Evolutionary conservation across 192 early-diverging fungal genomes (phyloP).

Genomic region (Backusella mclennaniae): DNA sequence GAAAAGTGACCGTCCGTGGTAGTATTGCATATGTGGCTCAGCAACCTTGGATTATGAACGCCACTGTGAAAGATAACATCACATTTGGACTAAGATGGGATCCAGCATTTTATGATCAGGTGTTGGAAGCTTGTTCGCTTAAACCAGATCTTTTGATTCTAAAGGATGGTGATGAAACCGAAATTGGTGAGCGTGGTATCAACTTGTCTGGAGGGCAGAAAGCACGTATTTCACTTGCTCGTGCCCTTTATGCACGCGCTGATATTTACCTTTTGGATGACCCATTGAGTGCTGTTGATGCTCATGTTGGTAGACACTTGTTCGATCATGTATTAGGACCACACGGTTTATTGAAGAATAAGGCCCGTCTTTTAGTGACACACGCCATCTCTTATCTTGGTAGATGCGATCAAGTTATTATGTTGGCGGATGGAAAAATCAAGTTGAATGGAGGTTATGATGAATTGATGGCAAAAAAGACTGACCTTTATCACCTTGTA

Average conservation of each 20-base stretch:
- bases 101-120: constrained; percentile 65
- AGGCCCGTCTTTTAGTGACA: constrained; percentile 81
- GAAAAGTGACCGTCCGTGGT: constrained; percentile 62
- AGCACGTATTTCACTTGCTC: constrained; percentile 61
- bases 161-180: constrained; percentile 83
- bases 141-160: constrained; percentile 82
- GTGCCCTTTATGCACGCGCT: constrained; percentile 86
- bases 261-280: constrained; percentile 86
- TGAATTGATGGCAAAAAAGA: constrained; percentile 58
- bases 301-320: constrained; percentile 68
- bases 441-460: constrained; percentile 65
- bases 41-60: constrained; percentile 94
- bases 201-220: constrained; percentile 93
- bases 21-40: constrained; percentile 73
- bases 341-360: constrained; percentile 72
- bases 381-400: constrained; percentile 77
- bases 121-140: constrained; percentile 80
- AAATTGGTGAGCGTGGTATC: constrained; percentile 90
- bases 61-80: constrained; percentile 90
- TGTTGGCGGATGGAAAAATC: constrained; percentile 72
- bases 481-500: constrained; percentile 66
- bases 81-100: constrained; percentile 81
- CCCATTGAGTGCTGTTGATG: constrained; percentile 62
- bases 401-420: constrained; percentile 61
- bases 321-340: constrained; percentile 89